Conservation (phyloP, 2,329 filamentous ascomycete genomes). For the Pseudofabraea citricarpa region DNA sequence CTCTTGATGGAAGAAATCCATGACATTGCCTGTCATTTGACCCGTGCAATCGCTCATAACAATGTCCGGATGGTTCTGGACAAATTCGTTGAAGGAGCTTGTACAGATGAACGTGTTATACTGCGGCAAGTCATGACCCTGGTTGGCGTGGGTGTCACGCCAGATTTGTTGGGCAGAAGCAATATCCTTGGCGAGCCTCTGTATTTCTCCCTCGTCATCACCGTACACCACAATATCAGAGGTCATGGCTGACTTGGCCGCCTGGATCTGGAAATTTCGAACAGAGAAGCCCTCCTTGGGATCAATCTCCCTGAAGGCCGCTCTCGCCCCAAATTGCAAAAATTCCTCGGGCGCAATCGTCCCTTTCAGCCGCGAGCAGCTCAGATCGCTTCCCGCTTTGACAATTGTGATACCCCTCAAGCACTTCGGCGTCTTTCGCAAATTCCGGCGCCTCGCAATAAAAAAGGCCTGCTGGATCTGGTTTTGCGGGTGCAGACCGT, state of each 20-base stretch:
- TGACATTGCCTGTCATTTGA: conserved; percentile 66
- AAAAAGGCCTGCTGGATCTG: conserved; percentile 89
- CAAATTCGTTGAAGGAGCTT: conserved; percentile 65
- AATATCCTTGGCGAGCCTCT: conserved; percentile 63
- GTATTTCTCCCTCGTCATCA: conserved; percentile 57
- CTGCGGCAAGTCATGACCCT: conserved; percentile 48
- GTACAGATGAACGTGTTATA: conserved; percentile 83
- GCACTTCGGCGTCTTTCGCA: conserved; percentile 68
- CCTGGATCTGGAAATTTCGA: conserved; percentile 94
- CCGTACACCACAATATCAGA: conserved; percentile 94
- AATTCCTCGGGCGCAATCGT: conserved; percentile 81
- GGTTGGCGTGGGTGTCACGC: conserved; percentile 58
- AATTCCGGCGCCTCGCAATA: conserved; percentile 65
- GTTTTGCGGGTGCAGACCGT: conserved; percentile 86
- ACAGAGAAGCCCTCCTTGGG: conserved; percentile 90
- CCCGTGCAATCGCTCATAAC: conserved; percentile 73
- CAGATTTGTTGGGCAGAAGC: conserved; percentile 73
- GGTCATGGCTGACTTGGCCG: conserved; percentile 78
- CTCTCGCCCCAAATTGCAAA: conserved; percentile 39
- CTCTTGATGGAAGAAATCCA: conserved; percentile 90
- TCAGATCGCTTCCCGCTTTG: conserved; percentile 80
- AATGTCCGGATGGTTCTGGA: conserved; percentile 62
- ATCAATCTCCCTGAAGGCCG: conserved; percentile 71
- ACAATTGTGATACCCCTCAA: conserved; percentile 79
- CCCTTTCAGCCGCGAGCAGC: conserved; percentile 73